These are phyloP conservation scores for Termitomyces sp. DNA, from an alignment of 768 basidiomycete genomes.

Conservation along the genomic window DNA sequence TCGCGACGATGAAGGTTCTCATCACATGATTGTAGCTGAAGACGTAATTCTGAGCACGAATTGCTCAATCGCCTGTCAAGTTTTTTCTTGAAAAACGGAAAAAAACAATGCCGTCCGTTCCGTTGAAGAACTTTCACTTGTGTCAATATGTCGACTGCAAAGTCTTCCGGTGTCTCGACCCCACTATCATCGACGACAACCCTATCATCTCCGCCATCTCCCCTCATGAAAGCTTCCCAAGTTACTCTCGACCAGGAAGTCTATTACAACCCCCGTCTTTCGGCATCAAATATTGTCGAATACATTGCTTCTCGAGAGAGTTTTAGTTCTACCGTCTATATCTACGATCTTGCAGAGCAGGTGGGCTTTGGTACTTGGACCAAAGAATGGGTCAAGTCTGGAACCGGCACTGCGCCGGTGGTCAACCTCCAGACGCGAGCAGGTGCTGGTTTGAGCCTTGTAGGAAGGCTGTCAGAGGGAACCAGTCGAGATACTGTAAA, in stretches of 20 bases:
- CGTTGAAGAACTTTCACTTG: background rate
- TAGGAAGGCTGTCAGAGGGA: slow-evolving; percentile 76
- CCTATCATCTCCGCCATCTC: slow-evolving; percentile 33
- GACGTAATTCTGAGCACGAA: slow-evolving; percentile 40
- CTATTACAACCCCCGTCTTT: slow-evolving; percentile 37
- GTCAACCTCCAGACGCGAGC: slow-evolving; percentile 75
- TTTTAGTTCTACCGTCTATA: slow-evolving; percentile 63
- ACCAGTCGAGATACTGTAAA: slow-evolving; percentile 62
- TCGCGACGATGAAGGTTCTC: no score
- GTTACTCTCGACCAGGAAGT: slow-evolving; percentile 22
- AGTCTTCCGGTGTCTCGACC: slow-evolving; percentile 31
- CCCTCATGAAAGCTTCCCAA: slow-evolving; percentile 19
- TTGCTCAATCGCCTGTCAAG: slow-evolving; percentile 24
- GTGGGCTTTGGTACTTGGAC: slow-evolving; percentile 75
- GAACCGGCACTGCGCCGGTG: slow-evolving; percentile 42
- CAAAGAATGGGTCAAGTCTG: slow-evolving; percentile 52
- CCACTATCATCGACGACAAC: slow-evolving; percentile 35
- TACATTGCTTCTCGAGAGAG: slow-evolving; percentile 52
- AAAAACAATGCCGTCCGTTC: slow-evolving; percentile 2
- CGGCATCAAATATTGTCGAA: slow-evolving; percentile 65
- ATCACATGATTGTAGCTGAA: slow-evolving; percentile 19
- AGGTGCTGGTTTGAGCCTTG: slow-evolving; percentile 77
- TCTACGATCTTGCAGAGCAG: slow-evolving; percentile 82
- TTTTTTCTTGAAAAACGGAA: slow-evolving; percentile 13
- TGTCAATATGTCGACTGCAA: slow-evolving; percentile 11